Conservation (phyloP, 306 rosid species). For the Malus orientalis region DNA sequence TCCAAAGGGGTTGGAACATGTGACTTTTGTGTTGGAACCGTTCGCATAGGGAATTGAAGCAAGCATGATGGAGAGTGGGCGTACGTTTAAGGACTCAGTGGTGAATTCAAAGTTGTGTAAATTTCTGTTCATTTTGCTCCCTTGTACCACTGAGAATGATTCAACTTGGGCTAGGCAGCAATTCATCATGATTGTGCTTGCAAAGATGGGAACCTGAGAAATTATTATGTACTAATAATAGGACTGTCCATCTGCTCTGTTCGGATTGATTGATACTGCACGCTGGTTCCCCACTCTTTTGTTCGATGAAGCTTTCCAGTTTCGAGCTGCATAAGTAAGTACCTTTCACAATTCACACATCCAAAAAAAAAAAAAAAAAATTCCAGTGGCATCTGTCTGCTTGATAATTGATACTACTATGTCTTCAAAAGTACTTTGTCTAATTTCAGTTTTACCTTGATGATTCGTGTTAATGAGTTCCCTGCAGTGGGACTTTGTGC, state of each 20-base stretch:
- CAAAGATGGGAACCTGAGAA: slow-evolving; percentile 24
- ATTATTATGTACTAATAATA: background rate
- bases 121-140: slow-evolving; percentile 26
- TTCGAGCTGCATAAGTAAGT: slow-evolving; percentile 13
- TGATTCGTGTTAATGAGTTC: slow-evolving; percentile 24
- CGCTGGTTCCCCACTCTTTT: background rate
- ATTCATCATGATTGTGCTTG: slow-evolving; percentile 34
- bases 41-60: slow-evolving; percentile 18
- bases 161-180: slow-evolving; percentile 28
- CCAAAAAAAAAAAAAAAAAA: background rate
- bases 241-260: background rate
- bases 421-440: too few species aligned
- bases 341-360: slow-evolving; percentile 7
- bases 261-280: background rate
- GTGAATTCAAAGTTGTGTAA: slow-evolving; percentile 21
- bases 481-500: slow-evolving; percentile 23
- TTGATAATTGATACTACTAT: background rate
- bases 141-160: slow-evolving; percentile 38
- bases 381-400: background rate
- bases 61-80: slow-evolving; percentile 18
- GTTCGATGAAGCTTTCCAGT: background rate
- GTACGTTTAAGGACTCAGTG: slow-evolving; percentile 17
- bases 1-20: slow-evolving; percentile 18
- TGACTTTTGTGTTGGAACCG: background rate
- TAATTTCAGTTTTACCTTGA: slow-evolving; percentile 12